Evolutionary conservation across 2,329 filamentous ascomycete species (phyloP), one percentile per base, ranked within the genome.

Genomic region (Ambrosiella xylebori): DNA sequence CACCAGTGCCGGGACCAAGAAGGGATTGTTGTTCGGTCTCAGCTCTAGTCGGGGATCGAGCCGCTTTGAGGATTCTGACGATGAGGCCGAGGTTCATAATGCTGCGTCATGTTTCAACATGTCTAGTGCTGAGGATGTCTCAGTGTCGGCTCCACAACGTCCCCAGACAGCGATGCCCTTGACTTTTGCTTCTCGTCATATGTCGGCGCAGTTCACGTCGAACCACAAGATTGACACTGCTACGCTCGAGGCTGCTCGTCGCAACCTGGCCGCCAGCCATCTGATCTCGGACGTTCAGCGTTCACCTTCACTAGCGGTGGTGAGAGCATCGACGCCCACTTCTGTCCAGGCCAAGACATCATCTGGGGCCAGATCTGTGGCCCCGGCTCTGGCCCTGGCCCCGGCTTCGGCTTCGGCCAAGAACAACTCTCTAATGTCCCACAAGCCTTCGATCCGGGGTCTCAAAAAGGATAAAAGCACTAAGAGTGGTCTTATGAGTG

Each of bases 51-150:
- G n/a, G 9, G 39, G 39, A 41, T 41, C 37, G 13, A 78, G 76
- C 64, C 78, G 81, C 1, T 81, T 85, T 63, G 77, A 72, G 0
- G 81, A 86, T 64, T 3, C 2, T 27, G 19, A 27, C 19, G 19
- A 27, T 27, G 19, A 27, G 19, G 19, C 19, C 3, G 19, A 27
- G 19, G 19, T 27, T 27, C 19, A 3, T 27, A 27, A 27, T 27
- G 19, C 19, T 27, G 19, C 19, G 19, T 27, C 19, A 3, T 3
- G 19, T 3, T 27, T 27, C 19, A 27, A 27, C 19, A 2, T 27
- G 3, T 85, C 82, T 2, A 86, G 82, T 64, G 82, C 86, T 59
- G 80, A 83, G 38, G 72, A 76, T 35, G 58, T 57, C 54, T 64
- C 59, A 56, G 44, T 13, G 7, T 19, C 63, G 64, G 12, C 12